A percentile compares a stretch with the other conserved stretches of the same genome.
These are phyloP conservation scores for Leavenworthia alabamica DNA, from an alignment of 345 rosid genomes.

Conservation along the genomic window DNA sequence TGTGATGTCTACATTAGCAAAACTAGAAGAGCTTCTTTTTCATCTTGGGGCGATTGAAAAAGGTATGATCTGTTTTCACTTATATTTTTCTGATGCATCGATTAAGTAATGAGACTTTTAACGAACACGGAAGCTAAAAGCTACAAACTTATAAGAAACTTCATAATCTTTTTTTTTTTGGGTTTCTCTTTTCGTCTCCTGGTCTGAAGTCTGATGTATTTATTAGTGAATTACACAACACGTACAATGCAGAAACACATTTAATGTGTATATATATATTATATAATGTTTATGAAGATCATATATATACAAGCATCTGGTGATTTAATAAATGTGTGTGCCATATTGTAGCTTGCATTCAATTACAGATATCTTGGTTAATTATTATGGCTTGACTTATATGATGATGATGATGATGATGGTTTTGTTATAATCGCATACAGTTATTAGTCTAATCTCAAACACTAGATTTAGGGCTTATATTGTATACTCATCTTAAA, in stretches of 20 bases:
- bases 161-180: background rate
- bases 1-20: constrained; percentile 10
- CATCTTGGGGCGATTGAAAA: constrained; percentile 26
- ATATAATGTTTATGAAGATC: background rate
- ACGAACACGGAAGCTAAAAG: constrained; percentile 2
- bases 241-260: constrained; percentile 6
- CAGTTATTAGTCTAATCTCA: background rate
- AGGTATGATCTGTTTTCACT: constrained; percentile 22
- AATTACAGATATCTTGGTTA: background rate
- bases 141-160: background rate
- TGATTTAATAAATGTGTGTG: constrained; percentile 1
- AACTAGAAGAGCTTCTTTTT: background rate
- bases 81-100: constrained; percentile 11
- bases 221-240: background rate
- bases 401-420: background rate
- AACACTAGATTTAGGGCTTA: background rate
- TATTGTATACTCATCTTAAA: background rate
- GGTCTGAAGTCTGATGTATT: constrained; percentile 19
- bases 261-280: background rate
- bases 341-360: background rate
- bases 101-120: background rate
- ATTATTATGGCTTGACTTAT: background rate
- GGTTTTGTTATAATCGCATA: background rate
- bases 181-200: constrained; percentile 15
- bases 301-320: background rate